Conservation (phyloP, 2,329 filamentous ascomycete genomes). For the Dothideomycetes sp. region DNA sequence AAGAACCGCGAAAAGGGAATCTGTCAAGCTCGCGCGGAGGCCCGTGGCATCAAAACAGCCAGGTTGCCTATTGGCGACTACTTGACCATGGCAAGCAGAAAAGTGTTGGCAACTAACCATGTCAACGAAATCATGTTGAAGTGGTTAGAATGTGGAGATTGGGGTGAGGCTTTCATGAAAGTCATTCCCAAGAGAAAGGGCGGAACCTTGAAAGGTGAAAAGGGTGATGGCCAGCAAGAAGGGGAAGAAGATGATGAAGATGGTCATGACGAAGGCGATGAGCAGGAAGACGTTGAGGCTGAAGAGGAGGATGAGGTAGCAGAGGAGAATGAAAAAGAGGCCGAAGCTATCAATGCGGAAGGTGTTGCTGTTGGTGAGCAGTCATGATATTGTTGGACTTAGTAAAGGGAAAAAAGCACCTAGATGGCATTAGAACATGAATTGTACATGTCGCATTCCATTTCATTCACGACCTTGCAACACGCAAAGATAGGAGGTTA, state of each 20-base stretch:
- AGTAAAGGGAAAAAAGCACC: too few species aligned
- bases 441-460: too few species aligned
- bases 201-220: slow-evolving; percentile 49
- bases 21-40: slow-evolving; percentile 73
- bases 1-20: slow-evolving; percentile 93
- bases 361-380: too few species aligned
- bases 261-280: slow-evolving; percentile 1
- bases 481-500: too few species aligned
- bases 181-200: slow-evolving; percentile 90
- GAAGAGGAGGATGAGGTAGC: slow-evolving; percentile 9
- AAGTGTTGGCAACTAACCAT: slow-evolving; percentile 87
- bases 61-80: slow-evolving; percentile 93
- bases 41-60: slow-evolving; percentile 72
- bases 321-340: too few species aligned
- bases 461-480: too few species aligned
- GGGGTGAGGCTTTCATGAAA: slow-evolving; percentile 78
- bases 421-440: too few species aligned
- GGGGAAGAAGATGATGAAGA: slow-evolving; percentile 14
- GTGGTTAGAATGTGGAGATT: slow-evolving; percentile 85
- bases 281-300: slow-evolving; percentile 2
- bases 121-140: slow-evolving; percentile 93
- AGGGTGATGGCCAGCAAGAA: slow-evolving; percentile 15
- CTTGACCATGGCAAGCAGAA: slow-evolving; percentile 78
- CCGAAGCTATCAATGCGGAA: too few species aligned
- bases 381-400: too few species aligned